Base-by-base conservation (phyloP, 1,284 basidiomycete species). In the Melampsora larici-populina region DNA sequence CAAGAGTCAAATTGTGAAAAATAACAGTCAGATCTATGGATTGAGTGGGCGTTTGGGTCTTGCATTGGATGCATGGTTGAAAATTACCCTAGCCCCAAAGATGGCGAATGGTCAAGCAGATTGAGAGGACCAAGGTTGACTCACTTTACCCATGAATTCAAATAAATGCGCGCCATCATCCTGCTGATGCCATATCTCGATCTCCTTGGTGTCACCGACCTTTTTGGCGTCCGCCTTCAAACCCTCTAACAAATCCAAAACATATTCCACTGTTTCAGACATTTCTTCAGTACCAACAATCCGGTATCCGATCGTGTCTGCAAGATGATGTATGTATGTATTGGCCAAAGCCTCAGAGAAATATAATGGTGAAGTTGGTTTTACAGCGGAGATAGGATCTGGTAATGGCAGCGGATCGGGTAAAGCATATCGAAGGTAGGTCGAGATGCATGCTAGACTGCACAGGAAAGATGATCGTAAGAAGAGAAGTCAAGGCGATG, bases 261-360 rank as follows among this genome's bases (percentile, higher is more conserved):
- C 86, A 97, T 90, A 89, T 55, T 87, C 85, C 81, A 97, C 94
- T 6, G 91, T 94, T 36, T 89, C 84, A 0, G 92, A 89, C 85
- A 97, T 94, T 83, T 97, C 92, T 58, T 87, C 87, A 0, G 94
- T 96, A 0, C 96, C 96, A 21, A 97, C 92, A 0, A 92, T 96
- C 60, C 96, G 88, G 85, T 90, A 98, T 4, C 95, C 95, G 78
- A 96, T 92, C 43, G 89, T 89, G 82, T 94, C 93, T 81, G 83
- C 6, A 80, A 83, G 72, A 70, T 80, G 70, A 46, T 79, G 43
- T 18, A 81, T 72, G 40, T 80, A 65, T 26, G 65, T 46, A 18
- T 78, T 73, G 26, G 80, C 80, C 60, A 78, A 40, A 13, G 58
- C 64, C 51, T 81, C 80, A 48, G 66, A 77, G 36, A 77, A 67